Evolutionary conservation across 2,329 filamentous ascomycete genomes (phyloP), one percentile per base, ranked within the genome.

Genomic region (Neofusicoccum sp.): DNA sequence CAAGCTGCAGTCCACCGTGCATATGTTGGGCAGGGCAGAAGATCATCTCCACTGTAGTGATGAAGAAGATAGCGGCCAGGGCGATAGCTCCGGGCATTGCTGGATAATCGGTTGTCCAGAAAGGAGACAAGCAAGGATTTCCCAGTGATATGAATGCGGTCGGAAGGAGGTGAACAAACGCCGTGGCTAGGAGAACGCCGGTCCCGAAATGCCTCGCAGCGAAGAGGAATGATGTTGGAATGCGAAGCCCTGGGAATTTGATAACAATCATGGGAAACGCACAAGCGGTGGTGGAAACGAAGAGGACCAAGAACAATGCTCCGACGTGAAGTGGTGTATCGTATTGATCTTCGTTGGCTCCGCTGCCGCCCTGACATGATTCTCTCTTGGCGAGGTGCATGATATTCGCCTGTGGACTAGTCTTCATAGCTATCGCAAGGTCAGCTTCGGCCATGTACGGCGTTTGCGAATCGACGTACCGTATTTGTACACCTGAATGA

Each of bases 11-110:
- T 14, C 76, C 81, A 66, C 80, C 36, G 16, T 49, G 36, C 36
- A 31, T 16, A n/a, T 56, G 37, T n/a, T 28, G 36, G 4, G 28
- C 50, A 58, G 89, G 90, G 0, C 92, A 92, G 68, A 97, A 88
- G 74, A 92, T 92, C 79, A 95, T 96, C 76, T 98, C 94, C 56
- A 97, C 84, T 2, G 87, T 85, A 6, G 96, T 91, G 2, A 97
- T 93, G 4, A 90, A 80, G 64, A 79, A 78, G 28, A 79, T 74
- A 0, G 76, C 70, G 2, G 67, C 67, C 75, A 77, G 76, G 39
- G 74, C 74, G 52, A 77, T 71, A 3, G 77, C 63, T 22, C 75
- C 75, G 6, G 75, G 74, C 73, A 76, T 77, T 50, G 75, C 72
- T 61, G 73, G 64, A 54, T 77, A 77, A 58, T 73, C 70, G 34